A percentile compares a stretch with the other conserved stretches of the same genome.
phyloP scores from a whole-genome alignment of 768 basidiomycete genomes.

The Boletus vermiculosoides region DNA sequence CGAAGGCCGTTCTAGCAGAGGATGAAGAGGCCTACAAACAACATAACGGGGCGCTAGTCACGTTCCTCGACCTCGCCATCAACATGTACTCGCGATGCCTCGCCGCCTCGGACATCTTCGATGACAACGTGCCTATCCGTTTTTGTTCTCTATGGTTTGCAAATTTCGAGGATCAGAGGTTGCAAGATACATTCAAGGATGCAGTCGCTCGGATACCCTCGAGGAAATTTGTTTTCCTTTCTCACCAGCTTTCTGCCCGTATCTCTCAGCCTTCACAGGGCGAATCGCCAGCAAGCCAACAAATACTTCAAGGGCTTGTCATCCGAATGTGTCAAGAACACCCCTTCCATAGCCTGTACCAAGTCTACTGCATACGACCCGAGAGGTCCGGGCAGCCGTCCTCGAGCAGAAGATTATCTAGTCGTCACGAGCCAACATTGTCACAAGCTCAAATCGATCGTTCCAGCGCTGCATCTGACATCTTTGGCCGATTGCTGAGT shows the following conservation, averaged over 20 bases:
- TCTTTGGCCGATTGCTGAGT: conserved; percentile 54
- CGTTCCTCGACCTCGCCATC: conserved; percentile 73
- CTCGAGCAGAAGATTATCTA: conserved; percentile 44
- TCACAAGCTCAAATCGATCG: conserved; percentile 51
- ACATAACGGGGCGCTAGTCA: conserved; percentile 44
- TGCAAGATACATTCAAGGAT: conserved; percentile 42
- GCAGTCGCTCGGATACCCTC: conserved; percentile 70
- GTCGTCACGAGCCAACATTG: conserved; percentile 41
- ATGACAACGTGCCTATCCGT: conserved; percentile 76
- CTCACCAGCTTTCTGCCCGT: conserved; percentile 93
- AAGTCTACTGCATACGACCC: conserved; percentile 72
- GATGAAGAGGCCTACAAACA: conserved; percentile 49
- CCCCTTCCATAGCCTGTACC: conserved; percentile 91
- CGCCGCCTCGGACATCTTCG: conserved; percentile 62
- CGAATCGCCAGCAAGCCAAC: conserved; percentile 43
- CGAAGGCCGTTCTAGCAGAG: conserved; percentile 48
- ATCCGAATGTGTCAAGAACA: conserved; percentile 83
- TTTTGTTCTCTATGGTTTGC: conserved; percentile 92
- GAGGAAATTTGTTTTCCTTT: conserved; percentile 85
- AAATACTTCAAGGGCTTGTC: conserved; percentile 61
- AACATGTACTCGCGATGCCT: conserved; percentile 85
- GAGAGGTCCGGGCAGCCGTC: conserved; percentile 26
- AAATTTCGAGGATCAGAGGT: conserved; percentile 63
- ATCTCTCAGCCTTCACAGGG: conserved; percentile 48
- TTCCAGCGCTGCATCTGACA: conserved; percentile 57